Conservation (phyloP, 768 basidiomycete species). For the Phylloporus arenicola region DNA sequence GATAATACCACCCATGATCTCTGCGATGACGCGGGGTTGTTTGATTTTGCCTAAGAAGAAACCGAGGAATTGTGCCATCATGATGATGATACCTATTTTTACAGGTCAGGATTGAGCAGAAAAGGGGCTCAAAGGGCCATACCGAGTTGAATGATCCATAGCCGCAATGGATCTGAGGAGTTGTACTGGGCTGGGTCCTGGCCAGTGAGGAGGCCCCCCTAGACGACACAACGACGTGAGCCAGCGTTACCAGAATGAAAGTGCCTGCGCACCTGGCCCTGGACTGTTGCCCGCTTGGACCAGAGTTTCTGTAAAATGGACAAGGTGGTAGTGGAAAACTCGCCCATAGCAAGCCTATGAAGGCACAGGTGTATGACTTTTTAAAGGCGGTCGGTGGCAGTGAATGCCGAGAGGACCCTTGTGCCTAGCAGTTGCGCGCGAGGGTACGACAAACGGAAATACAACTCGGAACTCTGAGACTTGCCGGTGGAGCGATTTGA, state of each 20-base stretch:
- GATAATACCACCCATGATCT: slow-evolving; percentile 86
- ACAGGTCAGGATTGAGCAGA: neutral
- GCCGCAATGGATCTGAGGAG: slow-evolving; percentile 56
- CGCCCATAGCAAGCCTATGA: slow-evolving; percentile 28
- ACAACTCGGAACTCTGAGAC: neutral
- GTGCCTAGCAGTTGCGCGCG: neutral
- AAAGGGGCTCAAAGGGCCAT: slow-evolving; percentile 9
- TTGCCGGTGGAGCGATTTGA: neutral
- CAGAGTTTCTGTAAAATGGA: slow-evolving; percentile 8
- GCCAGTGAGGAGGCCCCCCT: slow-evolving; percentile 80
- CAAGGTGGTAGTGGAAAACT: slow-evolving; percentile 43
- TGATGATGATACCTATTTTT: slow-evolving; percentile 60
- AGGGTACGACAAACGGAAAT: neutral
- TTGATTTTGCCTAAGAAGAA: slow-evolving; percentile 60
- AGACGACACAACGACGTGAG: slow-evolving; percentile 1
- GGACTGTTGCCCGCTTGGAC: slow-evolving; percentile 15
- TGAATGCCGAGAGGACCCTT: neutral
- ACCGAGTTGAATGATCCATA: slow-evolving; percentile 80
- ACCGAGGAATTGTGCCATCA: slow-evolving; percentile 74
- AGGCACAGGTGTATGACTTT: neutral
- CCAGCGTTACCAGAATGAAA: neutral
- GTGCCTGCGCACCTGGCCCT: slow-evolving; percentile 24
- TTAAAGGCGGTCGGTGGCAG: neutral
- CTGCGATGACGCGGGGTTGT: slow-evolving; percentile 91
- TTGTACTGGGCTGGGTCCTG: slow-evolving; percentile 64